Evolutionary conservation across 805 yeast species (phyloP), one percentile per base, ranked within the genome.

Genomic region (Starmera dryadoides): DNA sequence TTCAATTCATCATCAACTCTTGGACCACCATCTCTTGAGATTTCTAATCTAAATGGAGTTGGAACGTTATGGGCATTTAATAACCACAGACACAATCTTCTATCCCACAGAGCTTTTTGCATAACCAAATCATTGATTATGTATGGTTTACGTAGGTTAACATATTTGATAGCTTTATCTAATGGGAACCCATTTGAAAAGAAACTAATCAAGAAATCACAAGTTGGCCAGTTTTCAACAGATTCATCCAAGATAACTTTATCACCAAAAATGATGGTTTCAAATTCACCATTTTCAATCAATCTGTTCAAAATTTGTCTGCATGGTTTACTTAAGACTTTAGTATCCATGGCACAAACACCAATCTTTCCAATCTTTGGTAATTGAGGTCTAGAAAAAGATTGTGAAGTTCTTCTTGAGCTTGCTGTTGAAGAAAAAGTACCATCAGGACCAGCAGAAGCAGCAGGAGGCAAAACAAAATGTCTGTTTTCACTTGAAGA

Each of bases 341-440:
- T 93, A 42, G 89, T 81, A 61, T 93, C 99, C 97, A 93, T 89
- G 10, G 99, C 99, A 64, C 99, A 93, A 2, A 93, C 96, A 38
- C 99, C 99, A 50, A 93, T 86, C 48, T 86, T 89, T 30, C 98
- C 98, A 46, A 89, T 77, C 47, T 73, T 78, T 4, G 86, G 86
- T 37, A 79, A 53, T 45, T 71, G 70, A 4, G 79, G 74, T 10
- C 42, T 49, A 2, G 42, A 26, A 18, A 34, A 34, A 3, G 50
- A 38, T 11, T 34, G 30, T 1, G 43, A 41, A 1, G 46, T 8
- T 40, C 46, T 47, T 34, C 54, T 47, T 21, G 42, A 19, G 23
- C 30, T 23, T 6, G 26, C n/a, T 18, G 40, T 18, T 16, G 30
- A 16, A 5, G 53, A 17, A 47, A n/a, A 37, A 19, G 37, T 29